These are phyloP conservation scores for Pugionium cornutum DNA, from an alignment of 345 rosid species.

Conservation along the genomic window DNA sequence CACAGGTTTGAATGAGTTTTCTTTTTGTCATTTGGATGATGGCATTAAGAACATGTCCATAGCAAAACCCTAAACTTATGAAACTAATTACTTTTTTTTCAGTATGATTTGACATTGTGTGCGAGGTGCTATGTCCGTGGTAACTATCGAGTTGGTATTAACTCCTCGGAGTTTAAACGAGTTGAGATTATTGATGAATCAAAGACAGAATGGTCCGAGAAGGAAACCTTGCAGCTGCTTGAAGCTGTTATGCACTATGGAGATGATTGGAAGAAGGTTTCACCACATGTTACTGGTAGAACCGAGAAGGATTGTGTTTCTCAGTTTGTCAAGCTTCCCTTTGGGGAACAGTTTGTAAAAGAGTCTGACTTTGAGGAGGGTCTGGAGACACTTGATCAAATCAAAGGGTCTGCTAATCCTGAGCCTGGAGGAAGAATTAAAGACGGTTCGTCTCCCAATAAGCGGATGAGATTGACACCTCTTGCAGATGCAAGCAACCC, in stretches of 20 bases:
- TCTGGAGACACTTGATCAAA: conserved; percentile 38
- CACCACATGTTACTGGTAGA: conserved; percentile 78
- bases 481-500: conserved; percentile 98
- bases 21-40: background rate
- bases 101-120: conserved; percentile 84
- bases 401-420: conserved; percentile 38
- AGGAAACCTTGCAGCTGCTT: conserved; percentile 72
- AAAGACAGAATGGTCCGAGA: conserved; percentile 75
- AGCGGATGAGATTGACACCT: conserved; percentile 69
- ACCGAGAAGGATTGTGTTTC: conserved; percentile 79
- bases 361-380: conserved; percentile 49
- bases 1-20: background rate
- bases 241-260: conserved; percentile 79
- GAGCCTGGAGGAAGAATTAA: conserved; percentile 45
- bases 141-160: conserved; percentile 76
- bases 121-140: conserved; percentile 96
- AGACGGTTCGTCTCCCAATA: conserved; percentile 43
- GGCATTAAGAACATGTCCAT: background rate
- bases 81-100: conserved; percentile 24
- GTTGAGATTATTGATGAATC: conserved; percentile 77
- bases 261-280: conserved; percentile 93
- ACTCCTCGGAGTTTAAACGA: conserved; percentile 74
- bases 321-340: conserved; percentile 84
- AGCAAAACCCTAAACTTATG: background rate
- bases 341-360: conserved; percentile 66